Conservation (phyloP, 768 basidiomycete genomes). For the Lentinus tigrinus region DNA sequence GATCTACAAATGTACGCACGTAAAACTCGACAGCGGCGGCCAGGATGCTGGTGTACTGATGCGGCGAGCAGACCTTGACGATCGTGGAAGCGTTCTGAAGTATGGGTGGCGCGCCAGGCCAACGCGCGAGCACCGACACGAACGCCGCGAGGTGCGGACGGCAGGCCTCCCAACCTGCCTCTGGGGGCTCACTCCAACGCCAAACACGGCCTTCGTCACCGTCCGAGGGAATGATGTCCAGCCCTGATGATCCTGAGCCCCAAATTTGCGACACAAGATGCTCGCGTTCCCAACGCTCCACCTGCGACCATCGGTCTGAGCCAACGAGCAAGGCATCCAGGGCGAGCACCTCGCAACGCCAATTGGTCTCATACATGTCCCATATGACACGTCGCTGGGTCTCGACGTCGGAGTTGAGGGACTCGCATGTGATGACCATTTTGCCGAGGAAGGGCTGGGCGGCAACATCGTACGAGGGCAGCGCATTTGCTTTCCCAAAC, state of each 20-base stretch:
- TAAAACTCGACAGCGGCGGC: neutral
- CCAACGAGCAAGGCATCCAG: neutral
- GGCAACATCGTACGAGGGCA: neutral
- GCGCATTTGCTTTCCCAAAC: neutral
- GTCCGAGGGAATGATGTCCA: neutral
- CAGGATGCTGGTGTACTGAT: neutral
- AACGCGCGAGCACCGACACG: neutral
- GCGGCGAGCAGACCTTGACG: neutral
- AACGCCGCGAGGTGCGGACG: neutral
- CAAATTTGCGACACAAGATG: neutral
- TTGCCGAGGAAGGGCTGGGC: neutral
- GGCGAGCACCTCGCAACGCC: neutral
- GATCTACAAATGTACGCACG: neutral
- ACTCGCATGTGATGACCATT: neutral
- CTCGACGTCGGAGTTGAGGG: neutral
- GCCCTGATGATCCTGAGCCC: neutral
- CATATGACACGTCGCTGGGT: neutral
- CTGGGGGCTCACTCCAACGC: neutral
- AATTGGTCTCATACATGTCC: constrained; percentile 1
- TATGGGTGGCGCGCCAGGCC: neutral
- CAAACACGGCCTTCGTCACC: neutral
- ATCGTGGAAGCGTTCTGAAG: neutral
- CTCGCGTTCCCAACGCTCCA: neutral
- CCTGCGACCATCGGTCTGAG: neutral
- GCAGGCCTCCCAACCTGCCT: neutral